phyloP scores from a whole-genome alignment of 2,329 filamentous ascomycete species.

The Phialemonium atrogriseum region DNA sequence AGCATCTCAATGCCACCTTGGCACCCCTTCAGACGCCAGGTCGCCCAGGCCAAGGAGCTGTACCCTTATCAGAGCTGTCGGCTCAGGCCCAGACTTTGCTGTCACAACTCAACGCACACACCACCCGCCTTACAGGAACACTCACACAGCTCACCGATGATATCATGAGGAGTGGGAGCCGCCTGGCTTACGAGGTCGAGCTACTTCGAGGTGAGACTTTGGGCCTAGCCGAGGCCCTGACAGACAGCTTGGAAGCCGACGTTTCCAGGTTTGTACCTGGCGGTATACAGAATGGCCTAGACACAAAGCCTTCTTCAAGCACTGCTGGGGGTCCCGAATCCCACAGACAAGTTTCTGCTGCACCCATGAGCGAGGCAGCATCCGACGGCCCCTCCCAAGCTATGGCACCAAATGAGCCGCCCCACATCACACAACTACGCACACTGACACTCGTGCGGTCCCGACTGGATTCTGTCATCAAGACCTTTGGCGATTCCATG shows the following conservation, averaged over 20 bases:
- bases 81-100: slow-evolving; percentile 76
- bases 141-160: slow-evolving; percentile 91
- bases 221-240: slow-evolving; percentile 69
- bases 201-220: slow-evolving; percentile 81
- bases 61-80: slow-evolving; percentile 68
- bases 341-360: not conserved
- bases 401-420: slow-evolving; percentile 39
- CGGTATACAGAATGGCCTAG: slow-evolving; percentile 28
- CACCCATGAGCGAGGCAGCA: slow-evolving; percentile 3
- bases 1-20: slow-evolving; percentile 75
- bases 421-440: slow-evolving; percentile 69
- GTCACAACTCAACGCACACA: slow-evolving; percentile 82
- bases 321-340: slow-evolving; percentile 2
- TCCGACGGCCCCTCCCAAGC: slow-evolving; percentile 17
- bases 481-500: slow-evolving; percentile 91
- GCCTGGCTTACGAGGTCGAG: slow-evolving; percentile 91
- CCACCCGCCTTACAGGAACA: slow-evolving; percentile 68
- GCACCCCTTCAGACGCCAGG: slow-evolving; percentile 50
- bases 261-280: slow-evolving; percentile 62
- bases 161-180: slow-evolving; percentile 79
- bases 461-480: slow-evolving; percentile 83
- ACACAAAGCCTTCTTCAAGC: slow-evolving; percentile 11
- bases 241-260: slow-evolving; percentile 63
- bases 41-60: slow-evolving; percentile 23
- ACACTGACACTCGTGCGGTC: slow-evolving; percentile 74